Conservation (phyloP, 1,139 yeast species). For the Williopsis jadinii region DNA sequence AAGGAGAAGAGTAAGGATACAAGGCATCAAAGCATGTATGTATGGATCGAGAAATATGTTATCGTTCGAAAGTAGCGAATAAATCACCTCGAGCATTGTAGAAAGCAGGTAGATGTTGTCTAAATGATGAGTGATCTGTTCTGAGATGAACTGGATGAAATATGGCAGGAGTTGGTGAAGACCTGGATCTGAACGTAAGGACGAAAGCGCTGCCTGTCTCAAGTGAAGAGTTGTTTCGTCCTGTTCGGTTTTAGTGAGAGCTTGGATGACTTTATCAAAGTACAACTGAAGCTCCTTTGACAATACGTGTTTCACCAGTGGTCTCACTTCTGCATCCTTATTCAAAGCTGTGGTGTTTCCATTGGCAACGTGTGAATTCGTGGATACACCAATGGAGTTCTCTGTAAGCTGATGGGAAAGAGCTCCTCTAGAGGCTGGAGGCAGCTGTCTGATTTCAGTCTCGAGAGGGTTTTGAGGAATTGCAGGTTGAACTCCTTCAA, state of each 20-base stretch:
- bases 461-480: constrained; percentile 95
- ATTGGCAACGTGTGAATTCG: constrained; percentile 5
- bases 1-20: constrained; percentile 78
- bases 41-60: constrained; percentile 92
- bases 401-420: constrained; percentile 42
- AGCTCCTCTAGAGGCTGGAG: constrained; percentile 68
- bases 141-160: constrained; percentile 92
- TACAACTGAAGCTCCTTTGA: constrained; percentile 91
- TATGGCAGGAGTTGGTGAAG: constrained; percentile 95
- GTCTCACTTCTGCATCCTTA: constrained; percentile 72
- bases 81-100: constrained; percentile 88
- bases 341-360: constrained; percentile 9
- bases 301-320: constrained; percentile 92
- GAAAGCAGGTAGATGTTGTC: constrained; percentile 65
- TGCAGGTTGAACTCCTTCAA: constrained; percentile 97
- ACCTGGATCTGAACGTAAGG: constrained; percentile 89
- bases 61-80: constrained; percentile 76
- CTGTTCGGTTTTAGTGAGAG: constrained; percentile 54
- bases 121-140: constrained; percentile 85
- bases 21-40: constrained; percentile 94
- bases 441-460: constrained; percentile 58
- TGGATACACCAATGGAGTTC: constrained; percentile 16
- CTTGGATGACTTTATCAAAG: constrained; percentile 85
- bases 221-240: constrained; percentile 33
- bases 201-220: constrained; percentile 73